A percentile compares a stretch with the other conserved stretches of the same genome.
phyloP scores from a whole-genome alignment of 2,329 filamentous ascomycete genomes.

The Fusarium buharicum region DNA sequence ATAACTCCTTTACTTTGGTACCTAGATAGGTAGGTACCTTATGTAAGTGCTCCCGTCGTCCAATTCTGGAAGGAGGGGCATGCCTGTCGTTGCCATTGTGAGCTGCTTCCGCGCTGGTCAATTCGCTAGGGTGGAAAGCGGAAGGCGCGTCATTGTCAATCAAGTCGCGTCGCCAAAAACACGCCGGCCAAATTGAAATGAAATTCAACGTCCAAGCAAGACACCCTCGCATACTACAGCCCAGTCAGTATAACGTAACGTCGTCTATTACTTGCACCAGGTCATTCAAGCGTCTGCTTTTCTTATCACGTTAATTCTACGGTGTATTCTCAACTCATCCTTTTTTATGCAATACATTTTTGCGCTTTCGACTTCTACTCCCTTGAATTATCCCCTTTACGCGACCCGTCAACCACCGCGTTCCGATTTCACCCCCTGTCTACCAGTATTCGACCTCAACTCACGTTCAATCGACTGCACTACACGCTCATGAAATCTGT shows the following conservation, averaged over 20 bases:
- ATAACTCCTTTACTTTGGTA: too few species aligned
- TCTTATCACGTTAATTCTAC: slow-evolving; percentile 4
- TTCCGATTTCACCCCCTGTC: slow-evolving; percentile 24
- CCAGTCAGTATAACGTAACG: slow-evolving; percentile 17
- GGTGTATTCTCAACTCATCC: not conserved
- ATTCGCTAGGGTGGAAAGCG: slow-evolving; percentile 36
- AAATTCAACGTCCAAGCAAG: slow-evolving; percentile 26
- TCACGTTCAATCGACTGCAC: slow-evolving; percentile 18
- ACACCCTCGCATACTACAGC: slow-evolving; percentile 13
- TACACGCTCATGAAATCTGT: slow-evolving; percentile 43
- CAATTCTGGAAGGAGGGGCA: slow-evolving; percentile 34
- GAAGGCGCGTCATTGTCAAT: slow-evolving; percentile 35
- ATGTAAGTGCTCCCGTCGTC: not conserved
- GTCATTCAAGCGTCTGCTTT: slow-evolving; percentile 2
- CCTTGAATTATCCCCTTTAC: slow-evolving; percentile 33
- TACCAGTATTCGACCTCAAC: slow-evolving; percentile 1
- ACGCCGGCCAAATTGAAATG: slow-evolving; percentile 42
- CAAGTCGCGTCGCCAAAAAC: slow-evolving; percentile 47
- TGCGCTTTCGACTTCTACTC: not conserved
- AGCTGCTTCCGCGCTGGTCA: slow-evolving; percentile 11
- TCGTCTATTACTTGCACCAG: slow-evolving; percentile 1
- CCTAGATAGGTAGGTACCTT: too few species aligned
- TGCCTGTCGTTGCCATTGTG: not conserved
- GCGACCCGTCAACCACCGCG: slow-evolving; percentile 31
- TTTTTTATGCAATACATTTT: not conserved